phyloP scores from a whole-genome alignment of 2,329 filamentous ascomycete species.

The Sporothrix luriei region DNA sequence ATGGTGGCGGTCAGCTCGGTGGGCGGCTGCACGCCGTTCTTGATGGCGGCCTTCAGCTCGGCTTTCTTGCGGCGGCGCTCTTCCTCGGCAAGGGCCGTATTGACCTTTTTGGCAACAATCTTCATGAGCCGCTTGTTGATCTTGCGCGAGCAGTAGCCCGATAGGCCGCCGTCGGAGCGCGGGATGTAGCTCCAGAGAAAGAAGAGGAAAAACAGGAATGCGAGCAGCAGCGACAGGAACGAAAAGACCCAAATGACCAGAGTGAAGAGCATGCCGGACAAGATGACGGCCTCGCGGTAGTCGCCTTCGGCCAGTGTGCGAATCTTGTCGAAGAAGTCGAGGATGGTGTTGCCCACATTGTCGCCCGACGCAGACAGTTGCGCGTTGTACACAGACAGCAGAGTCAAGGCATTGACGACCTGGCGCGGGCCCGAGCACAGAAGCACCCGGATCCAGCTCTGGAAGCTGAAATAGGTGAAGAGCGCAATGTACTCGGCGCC shows the following conservation, averaged over 20 bases:
- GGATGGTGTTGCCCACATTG: conserved; percentile 63
- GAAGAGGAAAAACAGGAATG: conserved; percentile 76
- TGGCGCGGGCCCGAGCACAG: conserved; percentile 91
- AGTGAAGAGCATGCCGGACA: conserved; percentile 92
- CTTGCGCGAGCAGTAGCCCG: conserved; percentile 87
- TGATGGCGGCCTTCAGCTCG: conserved; percentile 55
- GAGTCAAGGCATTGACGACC: conserved; percentile 83
- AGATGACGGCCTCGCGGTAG: conserved; percentile 76
- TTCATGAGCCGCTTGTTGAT: conserved; percentile 81
- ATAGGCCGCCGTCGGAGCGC: conserved; percentile 74
- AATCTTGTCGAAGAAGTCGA: conserved; percentile 83
- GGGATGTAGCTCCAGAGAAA: conserved; percentile 95
- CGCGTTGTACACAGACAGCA: conserved; percentile 79
- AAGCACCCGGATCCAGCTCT: conserved; percentile 81
- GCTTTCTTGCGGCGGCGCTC: conserved; percentile 61
- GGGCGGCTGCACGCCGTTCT: conserved; percentile 56
- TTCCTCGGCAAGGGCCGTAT: conserved; percentile 82
- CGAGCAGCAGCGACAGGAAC: conserved; percentile 72
- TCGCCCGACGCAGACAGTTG: conserved; percentile 65
- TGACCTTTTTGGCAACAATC: conserved; percentile 84
- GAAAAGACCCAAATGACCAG: conserved; percentile 86
- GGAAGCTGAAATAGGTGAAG: conserved; percentile 82
- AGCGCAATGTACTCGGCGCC: conserved; percentile 87
- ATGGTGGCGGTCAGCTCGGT: conserved; percentile 66
- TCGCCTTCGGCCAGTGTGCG: conserved; percentile 71